phyloP scores from a whole-genome alignment of 2,329 filamentous ascomycete species.

The Trichophyton schoenleinii region DNA sequence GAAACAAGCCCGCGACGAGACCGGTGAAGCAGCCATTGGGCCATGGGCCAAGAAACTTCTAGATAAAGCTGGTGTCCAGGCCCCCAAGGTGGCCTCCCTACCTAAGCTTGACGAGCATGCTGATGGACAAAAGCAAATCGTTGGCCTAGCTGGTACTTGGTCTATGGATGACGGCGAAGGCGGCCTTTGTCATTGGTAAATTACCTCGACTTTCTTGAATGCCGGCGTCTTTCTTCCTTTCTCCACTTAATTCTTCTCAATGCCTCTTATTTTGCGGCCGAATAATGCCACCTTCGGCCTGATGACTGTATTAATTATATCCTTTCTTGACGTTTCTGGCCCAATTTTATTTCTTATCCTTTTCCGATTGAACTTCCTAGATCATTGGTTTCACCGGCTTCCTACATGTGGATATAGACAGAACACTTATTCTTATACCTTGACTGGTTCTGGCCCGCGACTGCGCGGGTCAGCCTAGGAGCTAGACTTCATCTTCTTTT shows the following conservation, averaged over 20 bases:
- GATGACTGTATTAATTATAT: background rate
- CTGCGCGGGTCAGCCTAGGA: too few relatives aligned
- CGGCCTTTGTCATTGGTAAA: conserved; percentile 45
- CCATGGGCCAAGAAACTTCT: conserved; percentile 49
- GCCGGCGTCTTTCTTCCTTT: background rate
- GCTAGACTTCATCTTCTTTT: too few relatives aligned
- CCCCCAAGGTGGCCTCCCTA: conserved; percentile 30
- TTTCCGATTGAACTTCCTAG: background rate
- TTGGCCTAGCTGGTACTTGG: conserved; percentile 75
- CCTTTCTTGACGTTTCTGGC: background rate
- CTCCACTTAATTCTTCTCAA: background rate
- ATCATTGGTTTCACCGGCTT: background rate
- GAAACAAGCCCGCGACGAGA: conserved; percentile 94
- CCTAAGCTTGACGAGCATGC: conserved; percentile 43
- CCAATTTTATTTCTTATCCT: background rate
- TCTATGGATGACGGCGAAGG: conserved; percentile 71
- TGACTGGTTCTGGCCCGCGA: too few relatives aligned
- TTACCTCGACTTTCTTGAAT: background rate
- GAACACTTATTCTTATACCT: too few relatives aligned
- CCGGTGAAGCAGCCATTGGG: conserved; percentile 75
- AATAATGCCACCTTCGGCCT: background rate
- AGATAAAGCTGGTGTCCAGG: conserved; percentile 10
- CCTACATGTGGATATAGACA: too few relatives aligned
- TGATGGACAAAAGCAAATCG: conserved; percentile 44
- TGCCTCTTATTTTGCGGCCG: background rate